These are phyloP conservation scores for Oryza meridionalis DNA, from an alignment of 176 grass and related monocot species.

Conservation along the genomic window DNA sequence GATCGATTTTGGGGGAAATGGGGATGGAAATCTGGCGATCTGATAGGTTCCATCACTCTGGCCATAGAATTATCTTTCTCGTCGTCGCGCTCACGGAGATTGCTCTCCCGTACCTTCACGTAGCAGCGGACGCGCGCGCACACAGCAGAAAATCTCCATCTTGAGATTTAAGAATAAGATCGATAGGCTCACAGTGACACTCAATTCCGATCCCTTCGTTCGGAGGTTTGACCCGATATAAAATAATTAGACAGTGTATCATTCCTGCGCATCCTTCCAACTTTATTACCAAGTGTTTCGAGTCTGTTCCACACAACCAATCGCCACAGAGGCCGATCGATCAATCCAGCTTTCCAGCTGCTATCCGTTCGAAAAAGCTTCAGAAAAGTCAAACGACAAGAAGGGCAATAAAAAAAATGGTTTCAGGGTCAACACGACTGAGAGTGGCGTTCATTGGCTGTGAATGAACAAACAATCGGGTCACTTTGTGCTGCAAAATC, in stretches of 20 bases:
- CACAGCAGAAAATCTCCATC: conserved; percentile 5
- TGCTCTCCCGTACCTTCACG: conserved; percentile 20
- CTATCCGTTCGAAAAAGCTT: neutral
- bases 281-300: too few relatives aligned
- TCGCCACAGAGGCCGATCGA: conserved; percentile 1
- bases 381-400: conserved; percentile 33
- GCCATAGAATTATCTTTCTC: neutral
- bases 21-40: neutral
- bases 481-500: conserved; percentile 36
- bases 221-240: too few relatives aligned
- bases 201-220: too few relatives aligned
- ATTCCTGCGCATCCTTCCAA: too few relatives aligned
- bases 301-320: conserved; percentile 15
- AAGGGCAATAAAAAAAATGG: too few relatives aligned
- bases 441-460: neutral
- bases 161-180: conserved; percentile 6
- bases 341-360: neutral
- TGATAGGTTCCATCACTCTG: neutral
- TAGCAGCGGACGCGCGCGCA: neutral
- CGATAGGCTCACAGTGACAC: neutral
- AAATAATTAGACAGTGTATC: too few relatives aligned
- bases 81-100: conserved; percentile 27
- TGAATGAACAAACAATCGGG: neutral
- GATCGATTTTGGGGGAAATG: neutral
- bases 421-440: conserved; percentile 30